Evolutionary conservation across 2,329 filamentous ascomycete genomes (phyloP), one percentile per base, ranked within the genome.

Genomic region (Alternaria triticina): DNA sequence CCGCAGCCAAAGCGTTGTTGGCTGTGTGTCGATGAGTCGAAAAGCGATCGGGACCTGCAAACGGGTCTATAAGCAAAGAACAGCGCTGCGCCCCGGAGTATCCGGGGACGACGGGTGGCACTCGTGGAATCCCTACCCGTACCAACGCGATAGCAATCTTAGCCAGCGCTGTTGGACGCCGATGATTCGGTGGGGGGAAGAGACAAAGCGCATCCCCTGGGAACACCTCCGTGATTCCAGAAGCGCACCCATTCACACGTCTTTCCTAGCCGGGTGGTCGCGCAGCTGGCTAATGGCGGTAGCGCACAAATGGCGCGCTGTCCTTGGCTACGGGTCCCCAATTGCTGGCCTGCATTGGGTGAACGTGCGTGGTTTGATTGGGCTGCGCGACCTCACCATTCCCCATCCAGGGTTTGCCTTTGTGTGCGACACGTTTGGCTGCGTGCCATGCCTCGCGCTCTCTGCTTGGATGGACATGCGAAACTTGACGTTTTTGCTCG

Each of bases 281-380:
- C 45, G 50, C 62, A 45, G 7, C 45, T 55, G 59, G 54, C 20
- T 61, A 61, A 57, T 59, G 44, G 33, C 52, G 27, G 33, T 59
- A 54, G 62, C 54, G 62, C 44, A 44, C 50, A 46, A 33, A 49
- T 25, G 50, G 56, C 27, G 50, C 54, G n/a, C 54, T 36, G 44
- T 30, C 17, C 61, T 62, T 63, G 63, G 59, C 62, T 12, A 44
- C 52, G 57, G 52, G 56, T 61, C 57, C 59, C 66, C 68, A 70
- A 69, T 70, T 54, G 63, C 43, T 57, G 25, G 43, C 36, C 55
- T 50, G 47, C 33, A 45, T 44, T 46, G 60, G 40, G 47, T 52
- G 52, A 66, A 57, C 66, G 68, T 70, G 68, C 64, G 44, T 54
- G 20, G 58, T 52, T 67, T 70, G 68, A 70, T 70, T 70, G 68